These are phyloP conservation scores for Talaromyces funiculosus DNA, from an alignment of 2,329 filamentous ascomycete genomes.

Conservation along the genomic window DNA sequence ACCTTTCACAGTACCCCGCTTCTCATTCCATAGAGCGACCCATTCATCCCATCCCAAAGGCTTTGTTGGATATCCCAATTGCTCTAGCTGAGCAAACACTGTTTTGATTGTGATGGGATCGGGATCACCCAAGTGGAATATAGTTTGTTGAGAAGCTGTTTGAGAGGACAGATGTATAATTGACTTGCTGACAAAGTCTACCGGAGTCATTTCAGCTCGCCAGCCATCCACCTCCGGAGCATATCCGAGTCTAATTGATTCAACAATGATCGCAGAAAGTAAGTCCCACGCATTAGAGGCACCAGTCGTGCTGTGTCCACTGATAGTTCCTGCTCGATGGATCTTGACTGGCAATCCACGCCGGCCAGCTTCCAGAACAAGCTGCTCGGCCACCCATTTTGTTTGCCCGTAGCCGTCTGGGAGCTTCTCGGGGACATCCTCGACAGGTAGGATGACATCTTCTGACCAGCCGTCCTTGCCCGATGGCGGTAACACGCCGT, in stretches of 20 bases:
- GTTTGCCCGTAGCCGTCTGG: constrained; percentile 72
- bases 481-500: constrained; percentile 69
- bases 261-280: constrained; percentile 68
- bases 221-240: constrained; percentile 67
- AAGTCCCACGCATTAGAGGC: constrained; percentile 75
- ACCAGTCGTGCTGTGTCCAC: constrained; percentile 68
- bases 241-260: constrained; percentile 67
- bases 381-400: constrained; percentile 74
- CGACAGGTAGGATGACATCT: constrained; percentile 59
- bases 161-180: constrained; percentile 66
- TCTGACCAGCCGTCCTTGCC: constrained; percentile 63
- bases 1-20: constrained; percentile 58
- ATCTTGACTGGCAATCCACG: constrained; percentile 66
- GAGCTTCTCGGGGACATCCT: constrained; percentile 63
- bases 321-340: constrained; percentile 70
- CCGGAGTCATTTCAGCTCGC: constrained; percentile 78
- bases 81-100: constrained; percentile 59
- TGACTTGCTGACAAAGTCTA: constrained; percentile 71
- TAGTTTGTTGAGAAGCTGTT: constrained; percentile 53
- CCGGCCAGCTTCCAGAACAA: constrained; percentile 62
- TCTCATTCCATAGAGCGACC: constrained; percentile 67
- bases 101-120: constrained; percentile 60
- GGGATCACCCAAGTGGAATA: constrained; percentile 72
- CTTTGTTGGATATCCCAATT: constrained; percentile 66
- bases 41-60: constrained; percentile 66